Percentiles rank a stretch among this genome's conserved stretches.
Evolutionary conservation across 441 rosid species (phyloP).

Genomic region (Populus hybrid): DNA sequence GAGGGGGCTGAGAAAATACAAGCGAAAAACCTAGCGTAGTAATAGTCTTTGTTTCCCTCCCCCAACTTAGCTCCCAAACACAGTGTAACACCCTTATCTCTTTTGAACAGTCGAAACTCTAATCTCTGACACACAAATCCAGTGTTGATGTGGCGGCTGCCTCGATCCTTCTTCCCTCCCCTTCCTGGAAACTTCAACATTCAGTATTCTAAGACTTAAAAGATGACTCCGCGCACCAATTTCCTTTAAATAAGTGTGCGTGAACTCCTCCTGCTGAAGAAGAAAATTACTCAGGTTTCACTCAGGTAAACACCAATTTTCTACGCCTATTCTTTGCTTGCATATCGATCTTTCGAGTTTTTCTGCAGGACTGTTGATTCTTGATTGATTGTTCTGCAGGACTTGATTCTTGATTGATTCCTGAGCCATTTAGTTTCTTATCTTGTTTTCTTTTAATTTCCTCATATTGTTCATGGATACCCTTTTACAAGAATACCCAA

Average conservation of each 20-base stretch:
- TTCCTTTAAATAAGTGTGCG: not conserved
- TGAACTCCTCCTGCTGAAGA: not conserved
- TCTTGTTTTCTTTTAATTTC: not conserved
- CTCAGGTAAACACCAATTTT: not conserved
- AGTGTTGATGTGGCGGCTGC: not conserved
- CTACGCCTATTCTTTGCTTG: not conserved
- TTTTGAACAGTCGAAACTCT: not conserved
- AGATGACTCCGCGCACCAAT: not conserved
- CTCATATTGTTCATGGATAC: slow-evolving; percentile 19
- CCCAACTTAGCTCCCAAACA: no score
- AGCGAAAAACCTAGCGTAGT: no score
- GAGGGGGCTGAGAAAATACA: no score
- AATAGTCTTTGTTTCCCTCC: no score
- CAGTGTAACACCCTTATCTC: not conserved
- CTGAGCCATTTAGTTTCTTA: not conserved
- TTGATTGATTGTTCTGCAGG: not conserved
- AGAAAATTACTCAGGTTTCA: not conserved
- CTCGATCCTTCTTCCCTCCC: not conserved
- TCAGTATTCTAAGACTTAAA: not conserved
- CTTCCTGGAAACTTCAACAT: not conserved
- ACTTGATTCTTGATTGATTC: not conserved
- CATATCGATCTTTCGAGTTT: not conserved
- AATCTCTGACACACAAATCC: not conserved
- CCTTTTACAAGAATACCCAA: slow-evolving; percentile 21
- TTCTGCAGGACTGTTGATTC: not conserved